These are phyloP conservation scores for Truncatella angustata DNA, from an alignment of 2,329 filamentous ascomycete species.

Conservation along the genomic window DNA sequence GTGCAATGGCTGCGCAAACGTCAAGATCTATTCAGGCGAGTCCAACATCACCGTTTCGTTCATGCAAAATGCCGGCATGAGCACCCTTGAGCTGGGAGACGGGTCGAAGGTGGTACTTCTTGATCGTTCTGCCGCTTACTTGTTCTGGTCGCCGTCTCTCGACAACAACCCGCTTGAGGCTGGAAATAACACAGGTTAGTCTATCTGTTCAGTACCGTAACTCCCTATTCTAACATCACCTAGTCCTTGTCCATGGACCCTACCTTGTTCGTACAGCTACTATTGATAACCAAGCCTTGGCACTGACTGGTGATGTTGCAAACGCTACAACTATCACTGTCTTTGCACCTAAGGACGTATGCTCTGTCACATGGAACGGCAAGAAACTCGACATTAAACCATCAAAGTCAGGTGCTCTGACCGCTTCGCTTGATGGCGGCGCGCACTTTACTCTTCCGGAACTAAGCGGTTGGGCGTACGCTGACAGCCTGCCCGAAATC, in stretches of 20 bases:
- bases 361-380: slow-evolving; percentile 51
- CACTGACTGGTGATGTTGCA: slow-evolving; percentile 44
- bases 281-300: slow-evolving; percentile 32
- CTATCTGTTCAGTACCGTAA: not conserved
- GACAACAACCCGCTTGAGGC: slow-evolving; percentile 43
- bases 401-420: slow-evolving; percentile 24
- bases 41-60: slow-evolving; percentile 43
- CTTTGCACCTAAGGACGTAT: slow-evolving; percentile 44
- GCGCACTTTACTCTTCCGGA: slow-evolving; percentile 34
- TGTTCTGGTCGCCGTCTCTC: slow-evolving; percentile 54
- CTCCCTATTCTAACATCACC: not conserved
- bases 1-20: slow-evolving; percentile 36
- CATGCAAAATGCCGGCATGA: slow-evolving; percentile 46
- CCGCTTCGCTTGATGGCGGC: slow-evolving; percentile 24
- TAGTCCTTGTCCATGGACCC: slow-evolving; percentile 50
- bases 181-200: slow-evolving; percentile 42
- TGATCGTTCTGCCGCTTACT: slow-evolving; percentile 52
- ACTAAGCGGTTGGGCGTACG: slow-evolving; percentile 43
- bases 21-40: slow-evolving; percentile 39
- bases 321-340: slow-evolving; percentile 40
- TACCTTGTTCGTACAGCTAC: slow-evolving; percentile 48
- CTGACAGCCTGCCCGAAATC: slow-evolving; percentile 49
- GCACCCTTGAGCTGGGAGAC: slow-evolving; percentile 43
- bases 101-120: slow-evolving; percentile 49
- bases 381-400: slow-evolving; percentile 29